Conservation (phyloP, 2,329 filamentous ascomycete species). For the Colletotrichum spinosum region DNA sequence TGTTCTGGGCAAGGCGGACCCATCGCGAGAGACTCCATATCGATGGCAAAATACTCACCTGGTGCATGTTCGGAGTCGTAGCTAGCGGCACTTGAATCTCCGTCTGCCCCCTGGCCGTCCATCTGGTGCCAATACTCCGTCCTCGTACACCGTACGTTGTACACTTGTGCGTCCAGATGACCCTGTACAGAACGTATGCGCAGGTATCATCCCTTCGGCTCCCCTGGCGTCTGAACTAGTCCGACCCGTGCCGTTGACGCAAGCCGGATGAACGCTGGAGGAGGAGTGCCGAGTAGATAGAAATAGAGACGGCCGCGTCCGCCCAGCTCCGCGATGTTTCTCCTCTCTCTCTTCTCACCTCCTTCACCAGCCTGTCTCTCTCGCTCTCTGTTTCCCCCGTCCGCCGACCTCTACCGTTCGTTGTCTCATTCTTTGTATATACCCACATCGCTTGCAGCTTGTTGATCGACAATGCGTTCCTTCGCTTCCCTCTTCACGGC, state of each 20-base stretch:
- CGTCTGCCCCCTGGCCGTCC: conserved; percentile 16
- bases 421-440: conserved; percentile 21
- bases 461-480: conserved; percentile 21
- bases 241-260: background rate
- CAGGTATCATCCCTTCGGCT: too few species aligned
- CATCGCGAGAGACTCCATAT: conserved; percentile 8
- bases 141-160: too few species aligned
- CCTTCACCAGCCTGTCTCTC: conserved; percentile 12
- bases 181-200: too few species aligned
- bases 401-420: conserved; percentile 18
- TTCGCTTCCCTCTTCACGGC: conserved; percentile 34
- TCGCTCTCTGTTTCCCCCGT: conserved; percentile 10
- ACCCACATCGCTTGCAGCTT: background rate
- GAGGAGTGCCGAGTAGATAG: background rate
- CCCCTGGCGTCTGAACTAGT: background rate
- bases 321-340: conserved; percentile 1
- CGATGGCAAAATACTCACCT: conserved; percentile 7
- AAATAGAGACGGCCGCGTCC: conserved; percentile 17
- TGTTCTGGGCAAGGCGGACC: conserved; percentile 20
- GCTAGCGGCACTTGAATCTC: conserved; percentile 30
- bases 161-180: too few species aligned
- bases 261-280: background rate
- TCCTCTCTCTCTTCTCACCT: background rate
- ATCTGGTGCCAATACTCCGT: background rate
- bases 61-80: background rate